Evolutionary conservation across 73 alveolate species (phyloP), one percentile per base, ranked within the genome.

Genomic region (Paramecium tetraurelia): DNA sequence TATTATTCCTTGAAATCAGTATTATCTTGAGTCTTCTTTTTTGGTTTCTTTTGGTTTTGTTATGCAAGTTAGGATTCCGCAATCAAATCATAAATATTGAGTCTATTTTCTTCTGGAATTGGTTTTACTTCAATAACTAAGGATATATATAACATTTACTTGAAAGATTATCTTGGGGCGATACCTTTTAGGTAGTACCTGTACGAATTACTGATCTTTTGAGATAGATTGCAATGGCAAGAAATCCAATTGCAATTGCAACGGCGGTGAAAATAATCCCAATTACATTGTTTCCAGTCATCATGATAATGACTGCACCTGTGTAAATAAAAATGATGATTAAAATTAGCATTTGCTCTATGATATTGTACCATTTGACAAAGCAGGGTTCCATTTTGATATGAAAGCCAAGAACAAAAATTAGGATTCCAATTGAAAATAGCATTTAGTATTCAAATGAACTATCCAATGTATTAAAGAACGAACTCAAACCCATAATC

Each of bases 401-500:
- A 24, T 80, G 75, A 80, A 44, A 43, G 5, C 24, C 38, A 7
- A 80, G 10, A 43, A 80, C 76, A 24, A 80, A 8, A 14, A 20
- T 21, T 35, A 80, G 12, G 16, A 80, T 46, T 21, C 48, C 57
- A 2, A 63, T 22, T 43, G 63, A 24, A 43, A 48, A 31, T 11
- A 80, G 5, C 48, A 80, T 21, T 48, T 80, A 48, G 22, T 24
- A 80, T 48, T 22, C 35, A 24, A 80, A 43, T 44, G 90, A 16
- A 18, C 20, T 20, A 63, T 80, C 75, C n/a, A 80, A 22, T n/a
- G 36, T 80, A 33, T 40, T 29, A 18, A 80, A 80, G 14, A 80
- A 46, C 24, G 90, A 44, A 22, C 76, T 46, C 24, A 48, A 43
- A 18, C 76, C 90, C 75, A 80, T 38, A 80, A 80, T 80, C 18